Percentiles rank a stretch among this genome's conserved stretches.
Conservation (phyloP, 768 basidiomycete genomes). For the Cyathus striatus region DNA sequence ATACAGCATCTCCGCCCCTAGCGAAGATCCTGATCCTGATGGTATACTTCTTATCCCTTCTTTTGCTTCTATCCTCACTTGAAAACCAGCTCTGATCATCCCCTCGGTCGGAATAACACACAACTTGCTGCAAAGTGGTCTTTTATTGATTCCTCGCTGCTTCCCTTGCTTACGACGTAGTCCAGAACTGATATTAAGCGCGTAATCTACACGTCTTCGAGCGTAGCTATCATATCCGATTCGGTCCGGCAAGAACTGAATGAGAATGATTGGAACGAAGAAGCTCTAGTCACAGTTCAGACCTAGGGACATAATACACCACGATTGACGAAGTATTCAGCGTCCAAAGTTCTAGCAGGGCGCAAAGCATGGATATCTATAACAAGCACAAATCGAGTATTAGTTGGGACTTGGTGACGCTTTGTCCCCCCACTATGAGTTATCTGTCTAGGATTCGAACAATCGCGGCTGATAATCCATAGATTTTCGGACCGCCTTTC, state of each 20-base stretch:
- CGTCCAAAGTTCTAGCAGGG: neutral
- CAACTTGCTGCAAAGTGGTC: slow-evolving; percentile 47
- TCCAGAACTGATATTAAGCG: too few relatives aligned
- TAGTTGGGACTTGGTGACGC: neutral
- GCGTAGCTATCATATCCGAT: neutral
- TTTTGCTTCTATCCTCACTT: neutral
- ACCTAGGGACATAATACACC: neutral
- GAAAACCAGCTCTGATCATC: slow-evolving; percentile 43
- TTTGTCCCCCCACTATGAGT: neutral
- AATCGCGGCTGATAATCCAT: too few relatives aligned
- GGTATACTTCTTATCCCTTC: neutral
- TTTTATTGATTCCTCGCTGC: too few relatives aligned
- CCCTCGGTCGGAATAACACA: slow-evolving; percentile 69
- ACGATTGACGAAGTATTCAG: neutral
- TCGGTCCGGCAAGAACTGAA: neutral
- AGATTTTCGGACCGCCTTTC: too few relatives aligned
- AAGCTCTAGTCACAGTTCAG: neutral
- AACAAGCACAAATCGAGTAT: neutral
- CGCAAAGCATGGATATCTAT: neutral
- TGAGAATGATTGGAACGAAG: neutral
- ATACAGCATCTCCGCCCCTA: neutral
- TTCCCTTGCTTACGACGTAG: too few relatives aligned
- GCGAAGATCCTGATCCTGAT: neutral
- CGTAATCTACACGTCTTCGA: neutral
- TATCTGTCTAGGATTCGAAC: too few relatives aligned